Conservation (phyloP, 2,329 filamentous ascomycete species). For the Clarireedia monteithiana region DNA sequence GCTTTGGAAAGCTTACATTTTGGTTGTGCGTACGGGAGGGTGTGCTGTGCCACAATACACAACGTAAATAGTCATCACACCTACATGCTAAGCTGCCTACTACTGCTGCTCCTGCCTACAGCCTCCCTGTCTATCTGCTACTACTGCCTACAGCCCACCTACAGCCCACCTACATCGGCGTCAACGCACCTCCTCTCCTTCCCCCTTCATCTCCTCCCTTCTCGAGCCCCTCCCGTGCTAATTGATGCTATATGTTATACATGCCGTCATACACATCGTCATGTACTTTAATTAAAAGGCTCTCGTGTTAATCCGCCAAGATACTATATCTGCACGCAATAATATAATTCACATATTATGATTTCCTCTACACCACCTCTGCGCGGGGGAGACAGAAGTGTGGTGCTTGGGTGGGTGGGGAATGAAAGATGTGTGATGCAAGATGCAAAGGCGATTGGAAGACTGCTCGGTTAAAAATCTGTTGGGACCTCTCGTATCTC, state of each 20-base stretch:
- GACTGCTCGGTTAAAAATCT: background rate
- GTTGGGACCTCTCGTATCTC: background rate
- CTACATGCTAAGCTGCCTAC: no score
- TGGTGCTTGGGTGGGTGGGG: background rate
- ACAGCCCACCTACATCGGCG: no score
- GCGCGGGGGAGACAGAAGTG: background rate
- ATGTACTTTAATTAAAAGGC: background rate
- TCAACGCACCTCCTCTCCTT: no score
- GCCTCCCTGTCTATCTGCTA: no score
- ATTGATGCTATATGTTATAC: background rate
- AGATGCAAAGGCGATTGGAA: background rate
- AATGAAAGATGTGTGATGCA: background rate
- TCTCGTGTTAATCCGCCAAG: background rate
- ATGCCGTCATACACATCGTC: background rate
- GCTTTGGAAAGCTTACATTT: conserved; percentile 3
- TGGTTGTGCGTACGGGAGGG: background rate
- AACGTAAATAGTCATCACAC: background rate
- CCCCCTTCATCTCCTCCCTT: background rate
- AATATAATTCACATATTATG: background rate
- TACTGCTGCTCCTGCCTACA: no score
- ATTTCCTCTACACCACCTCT: background rate
- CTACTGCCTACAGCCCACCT: no score
- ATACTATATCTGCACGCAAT: background rate
- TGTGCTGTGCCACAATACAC: background rate
- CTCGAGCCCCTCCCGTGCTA: background rate